Base-by-base conservation (phyloP, 805 yeast genomes). In the Candida mattraensis region DNA sequence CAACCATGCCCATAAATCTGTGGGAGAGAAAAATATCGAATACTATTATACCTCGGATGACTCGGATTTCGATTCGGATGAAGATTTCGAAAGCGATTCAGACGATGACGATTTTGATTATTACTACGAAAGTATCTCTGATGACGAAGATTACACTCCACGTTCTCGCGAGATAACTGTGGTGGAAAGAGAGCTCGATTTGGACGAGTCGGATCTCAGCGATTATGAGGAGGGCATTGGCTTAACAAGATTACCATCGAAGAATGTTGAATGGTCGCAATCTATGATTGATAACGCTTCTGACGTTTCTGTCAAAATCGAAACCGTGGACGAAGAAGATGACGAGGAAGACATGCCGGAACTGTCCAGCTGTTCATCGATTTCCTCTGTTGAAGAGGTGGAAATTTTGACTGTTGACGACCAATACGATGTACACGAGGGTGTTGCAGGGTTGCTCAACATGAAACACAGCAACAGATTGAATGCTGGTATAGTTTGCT, bases 21-120 rank as follows among this genome's bases (percentile, higher is more conserved):
- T n/a, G n/a, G n/a, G n/a, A n/a, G 41, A 52, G 5, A 39, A 47
- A 24, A 42, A 40, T 14, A 19, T 13, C 25, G 48, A 44, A 10
- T 31, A 26, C 19, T 44, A 40, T 26, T 35, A 40, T 33, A 33
- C 47, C 14, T 45, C 54, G 4, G 53, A 60, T 41, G 60, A 60
- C 36, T 56, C 60, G 8, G 67, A 60, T 28, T 28, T 18, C 11
- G 29, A 51, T 18, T 46, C 47, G 5, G 67, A 56, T 12, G 57
- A 48, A 16, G 47, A 45, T 19, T 48, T 30, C 20, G 49, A 44
- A 21, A 52, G 48, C 31, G 60, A 49, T 9, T 53, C 46, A 51
- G 49, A 39, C 13, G 44, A 37, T 13, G 50, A 42, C 23, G 43
- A 39, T 2, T 34, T 40, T 21, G 50, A 45, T 25, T 40, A 40